Evolutionary conservation across 2,329 filamentous ascomycete genomes (phyloP), one percentile per base, ranked within the genome.

Genomic region (Hyphodiscus sp.): DNA sequence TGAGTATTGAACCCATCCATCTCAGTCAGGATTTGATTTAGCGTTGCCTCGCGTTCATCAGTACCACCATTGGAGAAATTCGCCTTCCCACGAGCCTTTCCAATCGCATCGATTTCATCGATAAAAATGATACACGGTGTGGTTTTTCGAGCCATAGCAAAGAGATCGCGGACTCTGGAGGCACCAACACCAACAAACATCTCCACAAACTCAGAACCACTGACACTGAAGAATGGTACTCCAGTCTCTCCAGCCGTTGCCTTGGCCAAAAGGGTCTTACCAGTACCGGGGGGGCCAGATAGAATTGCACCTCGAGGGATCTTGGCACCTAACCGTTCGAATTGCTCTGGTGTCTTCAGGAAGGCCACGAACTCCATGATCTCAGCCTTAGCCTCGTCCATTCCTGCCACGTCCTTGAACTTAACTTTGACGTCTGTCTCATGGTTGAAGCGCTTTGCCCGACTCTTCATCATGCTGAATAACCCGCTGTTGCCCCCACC

Each of bases 301-400:
- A 99, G 80, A 69, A 99, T 96, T 47, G 94, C 94, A 66, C 94
- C 94, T 59, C 94, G 89, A 41, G 94, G 94, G 50, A 99, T 99
- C 77, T 99, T 99, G 58, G 94, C 94, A 65, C 94, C 94, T 18
- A 99, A 82, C 70, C 88, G 89, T 74, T 96, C 86, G 73, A 96
- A 99, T 60, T 88, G 85, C 64, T 90, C 88, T 0, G 94, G 94
- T 65, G 94, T 87, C 76, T 96, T 92, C 58, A 99, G 74, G 77
- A 99, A 99, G 69, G 87, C 91, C 62, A 99, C 94, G 65, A 99
- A 99, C 72, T 99, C 94, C 91, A 97, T 96, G 63, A 99, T 99
- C 73, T 99, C 94, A 53, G 85, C 78, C 79, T 99, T 99, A 53
- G 94, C 94, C 73, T 99, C 94, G 69, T 99, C 94, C 85, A 97